Percentiles rank a stretch among this genome's conserved stretches.
These are phyloP conservation scores for Tetrastigma voinierianum DNA, from an alignment of 164 flowering plant species.

Conservation along the genomic window DNA sequence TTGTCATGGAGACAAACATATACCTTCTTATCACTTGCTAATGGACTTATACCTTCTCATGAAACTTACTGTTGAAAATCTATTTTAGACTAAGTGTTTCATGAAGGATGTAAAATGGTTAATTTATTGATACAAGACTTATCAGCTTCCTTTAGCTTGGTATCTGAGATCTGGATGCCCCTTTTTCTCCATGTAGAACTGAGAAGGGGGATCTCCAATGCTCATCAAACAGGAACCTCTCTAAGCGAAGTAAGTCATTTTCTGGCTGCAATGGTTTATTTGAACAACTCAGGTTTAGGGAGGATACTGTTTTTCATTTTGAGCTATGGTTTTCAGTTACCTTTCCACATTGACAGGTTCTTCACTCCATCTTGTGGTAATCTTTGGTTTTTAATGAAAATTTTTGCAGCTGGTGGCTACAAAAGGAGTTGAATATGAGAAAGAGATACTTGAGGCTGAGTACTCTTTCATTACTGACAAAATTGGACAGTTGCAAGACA, in stretches of 20 bases:
- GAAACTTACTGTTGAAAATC: not conserved
- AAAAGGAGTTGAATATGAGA: conserved; percentile 71
- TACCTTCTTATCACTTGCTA: not conserved
- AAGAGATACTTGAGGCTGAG: conserved; percentile 78
- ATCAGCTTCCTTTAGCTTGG: not conserved
- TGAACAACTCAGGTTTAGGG: not conserved
- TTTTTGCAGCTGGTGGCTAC: conserved; percentile 50
- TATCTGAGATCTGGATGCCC: not conserved
- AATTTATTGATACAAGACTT: not conserved
- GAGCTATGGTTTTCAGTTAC: not conserved
- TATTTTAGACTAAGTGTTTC: not conserved
- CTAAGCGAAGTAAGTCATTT: conserved; percentile 48
- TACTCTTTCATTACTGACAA: conserved; percentile 61
- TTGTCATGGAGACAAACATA: no score
- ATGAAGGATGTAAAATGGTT: not conserved
- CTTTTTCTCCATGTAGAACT: conserved; percentile 46
- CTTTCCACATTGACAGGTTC: not conserved
- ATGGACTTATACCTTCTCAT: not conserved
- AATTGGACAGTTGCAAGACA: conserved; percentile 58
- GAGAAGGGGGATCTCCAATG: conserved; percentile 50
- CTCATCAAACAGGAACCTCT: conserved; percentile 37
- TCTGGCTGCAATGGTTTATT: not conserved
- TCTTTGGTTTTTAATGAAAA: conserved; percentile 4
- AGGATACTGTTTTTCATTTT: not conserved
- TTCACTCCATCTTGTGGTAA: conserved; percentile 7